phyloP scores from a whole-genome alignment of 2,329 filamentous ascomycete species.

The Pseudogymnoascus sp. region DNA sequence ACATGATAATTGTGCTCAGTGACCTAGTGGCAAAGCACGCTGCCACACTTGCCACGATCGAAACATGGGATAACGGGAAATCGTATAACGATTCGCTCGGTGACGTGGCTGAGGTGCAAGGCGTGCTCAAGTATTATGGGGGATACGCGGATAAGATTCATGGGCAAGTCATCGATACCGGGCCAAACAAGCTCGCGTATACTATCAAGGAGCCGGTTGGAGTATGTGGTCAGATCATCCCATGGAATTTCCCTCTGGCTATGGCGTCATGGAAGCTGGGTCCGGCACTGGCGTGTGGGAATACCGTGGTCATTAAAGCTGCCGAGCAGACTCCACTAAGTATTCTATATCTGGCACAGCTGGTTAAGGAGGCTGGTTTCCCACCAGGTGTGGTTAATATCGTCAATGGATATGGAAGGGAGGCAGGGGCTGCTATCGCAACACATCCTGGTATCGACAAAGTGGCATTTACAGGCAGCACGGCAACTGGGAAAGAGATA shows the following conservation, averaged over 20 bases:
- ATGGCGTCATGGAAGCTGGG: slow-evolving; percentile 64
- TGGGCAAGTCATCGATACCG: slow-evolving; percentile 62
- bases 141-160: slow-evolving; percentile 68
- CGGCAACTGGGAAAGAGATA: slow-evolving; percentile 53
- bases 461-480: slow-evolving; percentile 61
- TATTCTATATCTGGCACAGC: slow-evolving; percentile 44
- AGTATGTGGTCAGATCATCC: slow-evolving; percentile 67
- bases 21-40: slow-evolving; percentile 69
- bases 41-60: slow-evolving; percentile 71
- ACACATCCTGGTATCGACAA: slow-evolving; percentile 61
- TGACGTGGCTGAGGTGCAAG: slow-evolving; percentile 62
- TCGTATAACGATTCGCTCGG: slow-evolving; percentile 68
- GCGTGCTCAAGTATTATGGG: slow-evolving; percentile 74
- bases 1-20: slow-evolving; percentile 62
- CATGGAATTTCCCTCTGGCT: slow-evolving; percentile 64
- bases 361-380: slow-evolving; percentile 59
- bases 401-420: slow-evolving; percentile 60
- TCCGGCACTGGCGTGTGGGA: slow-evolving; percentile 53
- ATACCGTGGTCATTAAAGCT: slow-evolving; percentile 54
- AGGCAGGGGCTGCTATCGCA: slow-evolving; percentile 57
- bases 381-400: slow-evolving; percentile 59
- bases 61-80: slow-evolving; percentile 86
- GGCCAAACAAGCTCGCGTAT: slow-evolving; percentile 59
- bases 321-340: slow-evolving; percentile 57
- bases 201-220: slow-evolving; percentile 61